Evolutionary conservation across 352 stramenopile species (phyloP).

Genomic region (Phytophthora foliorum): DNA sequence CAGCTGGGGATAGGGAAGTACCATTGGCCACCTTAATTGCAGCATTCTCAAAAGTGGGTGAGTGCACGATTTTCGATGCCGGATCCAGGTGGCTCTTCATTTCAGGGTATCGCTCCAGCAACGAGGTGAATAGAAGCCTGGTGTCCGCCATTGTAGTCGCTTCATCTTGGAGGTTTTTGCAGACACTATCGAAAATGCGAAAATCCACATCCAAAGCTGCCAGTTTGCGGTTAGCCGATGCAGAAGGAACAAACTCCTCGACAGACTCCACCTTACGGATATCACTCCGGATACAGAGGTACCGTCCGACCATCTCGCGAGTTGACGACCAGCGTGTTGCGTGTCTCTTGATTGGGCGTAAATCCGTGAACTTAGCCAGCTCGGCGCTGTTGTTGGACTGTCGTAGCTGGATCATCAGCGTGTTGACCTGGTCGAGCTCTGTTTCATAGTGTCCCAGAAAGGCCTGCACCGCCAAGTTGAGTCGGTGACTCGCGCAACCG

Average conservation of each 20-base stretch:
- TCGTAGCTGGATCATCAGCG: constrained; percentile 15
- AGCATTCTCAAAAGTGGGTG: too few species aligned
- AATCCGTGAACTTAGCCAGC: constrained; percentile 5
- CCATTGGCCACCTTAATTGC: neutral
- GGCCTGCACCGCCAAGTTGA: too few species aligned
- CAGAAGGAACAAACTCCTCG: constrained; percentile 21
- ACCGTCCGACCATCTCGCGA: too few species aligned
- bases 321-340: constrained; percentile 17
- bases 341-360: constrained; percentile 17
- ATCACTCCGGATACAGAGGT: constrained; percentile 10
- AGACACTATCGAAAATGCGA: constrained; percentile 26
- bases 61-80: too few species aligned
- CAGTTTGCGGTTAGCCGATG: constrained; percentile 1
- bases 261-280: constrained; percentile 18
- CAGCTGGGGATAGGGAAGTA: neutral
- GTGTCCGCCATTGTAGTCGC: constrained; percentile 15
- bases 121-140: constrained; percentile 24
- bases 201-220: constrained; percentile 11
- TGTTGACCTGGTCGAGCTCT: constrained; percentile 5
- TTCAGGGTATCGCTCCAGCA: too few species aligned
- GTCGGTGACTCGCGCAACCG: too few species aligned
- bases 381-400: too few species aligned
- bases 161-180: constrained; percentile 20
- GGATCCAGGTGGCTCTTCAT: too few species aligned
- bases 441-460: neutral